Evolutionary conservation across 2,329 filamentous ascomycete species (phyloP), one percentile per base, ranked within the genome.

Genomic region (Harringtonia lauricola): DNA sequence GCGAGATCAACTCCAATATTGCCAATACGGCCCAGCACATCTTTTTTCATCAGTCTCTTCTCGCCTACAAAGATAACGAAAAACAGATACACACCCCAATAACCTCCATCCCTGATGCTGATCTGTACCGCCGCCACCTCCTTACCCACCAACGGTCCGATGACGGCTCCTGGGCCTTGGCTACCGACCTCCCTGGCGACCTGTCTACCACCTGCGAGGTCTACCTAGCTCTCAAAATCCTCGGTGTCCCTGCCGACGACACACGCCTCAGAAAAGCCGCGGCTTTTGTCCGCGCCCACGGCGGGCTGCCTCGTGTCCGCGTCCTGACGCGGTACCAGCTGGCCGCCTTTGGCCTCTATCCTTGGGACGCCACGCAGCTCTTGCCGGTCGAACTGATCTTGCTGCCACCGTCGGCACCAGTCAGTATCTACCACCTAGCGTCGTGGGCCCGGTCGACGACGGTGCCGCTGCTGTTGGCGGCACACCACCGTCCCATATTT

Each of bases 221-320:
- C 1, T 64, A 64, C 34, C 46, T 64, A 2, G 60, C 59, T 0
- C 45, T 64, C 33, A 61, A 59, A 42, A 54, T 64, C 6, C 47
- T 64, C 4, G 56, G 56, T 0, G 21, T 55, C 4, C 35, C 48
- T 1, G 10, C 43, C 22, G 15, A 52, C 4, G 12, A 42, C 9
- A 43, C 48, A 18, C 39, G 28, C 4, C 54, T 59, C 53, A 41
- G 26, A 5, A 43, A 42, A 36, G 57, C 59, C 0, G 41, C 51
- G 13, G 29, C 45, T 1, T 62, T 55, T 31, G 49, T 59, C 8
- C 40, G 53, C 2, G 13, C 13, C 2, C 37, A 43, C 13, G 62
- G 61, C 1, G 59, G 60, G 2, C 45, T 59, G 2, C 57, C 52
- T 2, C 54, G 52, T 26, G 55, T 63, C 8, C 55, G 59, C 13